phyloP scores from a whole-genome alignment of 2,329 filamentous ascomycete genomes.

The Fusarium chlamydosporum region DNA sequence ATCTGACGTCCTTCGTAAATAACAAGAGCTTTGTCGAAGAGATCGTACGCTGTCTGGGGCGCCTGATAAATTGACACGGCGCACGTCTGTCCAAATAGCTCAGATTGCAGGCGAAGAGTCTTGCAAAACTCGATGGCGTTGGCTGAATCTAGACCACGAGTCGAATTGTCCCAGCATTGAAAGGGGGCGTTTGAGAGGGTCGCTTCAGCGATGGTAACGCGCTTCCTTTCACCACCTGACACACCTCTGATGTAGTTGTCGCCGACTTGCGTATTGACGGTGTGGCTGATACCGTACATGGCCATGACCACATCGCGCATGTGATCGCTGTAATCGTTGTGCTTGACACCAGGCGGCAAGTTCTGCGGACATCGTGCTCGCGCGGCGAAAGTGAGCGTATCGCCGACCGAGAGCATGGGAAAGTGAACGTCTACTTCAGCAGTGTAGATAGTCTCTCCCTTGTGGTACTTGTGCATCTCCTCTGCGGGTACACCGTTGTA shows the following conservation, averaged over 20 bases:
- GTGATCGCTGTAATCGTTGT: slow-evolving; percentile 68
- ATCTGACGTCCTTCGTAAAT: slow-evolving; percentile 77
- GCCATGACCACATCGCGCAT: slow-evolving; percentile 73
- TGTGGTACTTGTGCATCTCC: slow-evolving; percentile 44
- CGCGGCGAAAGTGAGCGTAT: slow-evolving; percentile 75
- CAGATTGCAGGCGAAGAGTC: slow-evolving; percentile 48
- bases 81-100: slow-evolving; percentile 46
- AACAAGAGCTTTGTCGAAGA: slow-evolving; percentile 77
- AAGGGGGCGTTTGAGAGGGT: slow-evolving; percentile 65
- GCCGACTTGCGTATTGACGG: slow-evolving; percentile 78
- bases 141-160: slow-evolving; percentile 51
- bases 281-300: slow-evolving; percentile 79
- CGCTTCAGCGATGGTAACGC: slow-evolving; percentile 82
- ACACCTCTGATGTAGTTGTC: slow-evolving; percentile 79
- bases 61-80: slow-evolving; percentile 70
- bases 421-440: slow-evolving; percentile 47
- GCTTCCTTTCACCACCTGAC: slow-evolving; percentile 82
- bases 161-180: slow-evolving; percentile 54
- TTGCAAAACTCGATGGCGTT: slow-evolving; percentile 52
- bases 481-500: slow-evolving; percentile 39
- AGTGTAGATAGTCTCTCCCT: slow-evolving; percentile 42
- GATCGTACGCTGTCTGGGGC: slow-evolving; percentile 69
- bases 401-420: slow-evolving; percentile 73
- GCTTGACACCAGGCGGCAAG: slow-evolving; percentile 67
- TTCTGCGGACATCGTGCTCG: slow-evolving; percentile 72